Conservation (phyloP, 768 basidiomycete species). For the Tylopilus plumbeoviolaceoides region DNA sequence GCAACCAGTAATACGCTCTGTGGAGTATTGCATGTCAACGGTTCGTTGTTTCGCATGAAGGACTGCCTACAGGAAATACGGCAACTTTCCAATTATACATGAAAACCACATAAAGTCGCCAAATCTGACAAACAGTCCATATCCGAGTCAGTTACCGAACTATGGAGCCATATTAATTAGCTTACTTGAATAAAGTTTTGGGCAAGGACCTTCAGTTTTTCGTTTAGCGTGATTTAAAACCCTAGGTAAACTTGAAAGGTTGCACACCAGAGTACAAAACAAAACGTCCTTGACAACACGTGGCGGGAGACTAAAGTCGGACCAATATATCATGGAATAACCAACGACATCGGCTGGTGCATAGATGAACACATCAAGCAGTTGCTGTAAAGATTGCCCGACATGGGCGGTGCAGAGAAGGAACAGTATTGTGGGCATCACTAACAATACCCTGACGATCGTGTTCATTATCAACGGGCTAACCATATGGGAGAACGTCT, state of each 20-base stretch:
- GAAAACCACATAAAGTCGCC: constrained; percentile 4
- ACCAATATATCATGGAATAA: constrained; percentile 1
- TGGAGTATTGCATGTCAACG: no score
- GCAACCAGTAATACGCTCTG: background rate
- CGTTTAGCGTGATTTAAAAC: background rate
- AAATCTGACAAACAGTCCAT: background rate
- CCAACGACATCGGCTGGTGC: background rate
- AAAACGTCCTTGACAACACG: background rate
- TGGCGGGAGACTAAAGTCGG: background rate
- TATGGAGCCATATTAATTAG: background rate
- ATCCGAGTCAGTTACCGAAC: background rate
- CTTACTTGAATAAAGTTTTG: background rate
- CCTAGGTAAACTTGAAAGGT: no score
- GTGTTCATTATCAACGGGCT: background rate
- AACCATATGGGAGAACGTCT: background rate
- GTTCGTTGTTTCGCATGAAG: no score
- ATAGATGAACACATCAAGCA: constrained; percentile 4
- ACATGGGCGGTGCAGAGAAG: background rate
- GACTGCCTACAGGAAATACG: background rate
- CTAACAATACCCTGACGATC: background rate
- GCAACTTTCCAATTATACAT: background rate
- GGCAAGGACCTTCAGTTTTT: background rate
- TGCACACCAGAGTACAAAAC: background rate
- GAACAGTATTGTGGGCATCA: background rate
- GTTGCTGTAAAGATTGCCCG: background rate